These are phyloP conservation scores for Colletotrichum plurivorum DNA, from an alignment of 2,329 filamentous ascomycete genomes.

Conservation along the genomic window DNA sequence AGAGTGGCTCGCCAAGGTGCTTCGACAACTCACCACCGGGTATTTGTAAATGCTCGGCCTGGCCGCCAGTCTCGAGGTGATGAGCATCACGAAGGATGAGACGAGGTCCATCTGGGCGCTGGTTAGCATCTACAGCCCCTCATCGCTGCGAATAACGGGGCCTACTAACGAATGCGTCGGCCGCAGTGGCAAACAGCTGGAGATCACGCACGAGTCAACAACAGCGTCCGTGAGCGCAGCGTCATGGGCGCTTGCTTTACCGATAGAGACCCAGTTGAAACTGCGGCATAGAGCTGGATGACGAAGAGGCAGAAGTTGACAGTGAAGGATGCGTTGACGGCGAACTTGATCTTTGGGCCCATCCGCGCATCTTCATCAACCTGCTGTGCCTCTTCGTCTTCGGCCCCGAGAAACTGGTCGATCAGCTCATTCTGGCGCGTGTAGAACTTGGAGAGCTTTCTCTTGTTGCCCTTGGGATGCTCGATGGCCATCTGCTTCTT, in stretches of 20 bases:
- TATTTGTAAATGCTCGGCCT: constrained; percentile 74
- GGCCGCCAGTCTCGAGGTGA: constrained; percentile 71
- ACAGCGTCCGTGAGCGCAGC: constrained; percentile 5
- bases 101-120: constrained; percentile 69
- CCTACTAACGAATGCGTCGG: constrained; percentile 70
- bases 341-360: constrained; percentile 66
- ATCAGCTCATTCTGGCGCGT: constrained; percentile 63
- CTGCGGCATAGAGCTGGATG: constrained; percentile 71
- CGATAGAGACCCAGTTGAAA: constrained; percentile 72
- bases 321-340: constrained; percentile 65
- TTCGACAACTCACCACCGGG: constrained; percentile 62
- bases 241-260: constrained; percentile 19
- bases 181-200: constrained; percentile 73
- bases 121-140: constrained; percentile 38
- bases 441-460: constrained; percentile 62
- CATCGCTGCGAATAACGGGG: not conserved
- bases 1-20: not conserved
- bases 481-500: constrained; percentile 62
- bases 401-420: constrained; percentile 67
- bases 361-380: constrained; percentile 66
- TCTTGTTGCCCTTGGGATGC: constrained; percentile 60
- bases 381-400: constrained; percentile 67
- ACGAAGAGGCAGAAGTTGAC: constrained; percentile 69
- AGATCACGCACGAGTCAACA: constrained; percentile 30
- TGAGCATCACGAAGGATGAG: constrained; percentile 73